phyloP scores from a whole-genome alignment of 78 protist species.

The Dictyostelium citrinum region DNA sequence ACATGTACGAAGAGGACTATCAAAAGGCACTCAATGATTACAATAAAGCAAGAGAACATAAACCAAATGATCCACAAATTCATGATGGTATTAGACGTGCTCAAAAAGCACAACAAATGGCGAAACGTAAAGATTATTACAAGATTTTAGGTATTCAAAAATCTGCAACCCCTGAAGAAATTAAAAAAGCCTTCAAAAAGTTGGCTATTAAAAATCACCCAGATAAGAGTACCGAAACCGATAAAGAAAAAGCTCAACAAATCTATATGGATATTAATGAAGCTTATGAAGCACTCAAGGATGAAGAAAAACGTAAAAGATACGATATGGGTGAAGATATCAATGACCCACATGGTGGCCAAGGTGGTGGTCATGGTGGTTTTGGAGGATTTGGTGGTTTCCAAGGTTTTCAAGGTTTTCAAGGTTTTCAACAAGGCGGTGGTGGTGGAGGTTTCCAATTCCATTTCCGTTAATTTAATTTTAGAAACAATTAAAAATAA shows the following conservation, averaged over 20 bases:
- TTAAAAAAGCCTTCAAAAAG: conserved; percentile 80
- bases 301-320: conserved; percentile 79
- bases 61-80: conserved; percentile 34
- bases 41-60: conserved; percentile 50
- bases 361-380: neutral
- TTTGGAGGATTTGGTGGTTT: conserved; percentile 43
- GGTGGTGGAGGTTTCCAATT: conserved; percentile 11
- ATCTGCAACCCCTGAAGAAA: conserved; percentile 43
- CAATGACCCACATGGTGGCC: conserved; percentile 6
- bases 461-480: conserved; percentile 17
- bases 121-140: conserved; percentile 48
- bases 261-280: conserved; percentile 83
- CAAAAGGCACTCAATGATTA: conserved; percentile 39
- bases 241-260: conserved; percentile 80
- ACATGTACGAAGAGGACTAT: conserved; percentile 51
- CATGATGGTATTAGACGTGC: conserved; percentile 64
- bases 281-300: conserved; percentile 83
- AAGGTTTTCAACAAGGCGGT: conserved; percentile 31
- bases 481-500: neutral
- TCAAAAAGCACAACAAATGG: conserved; percentile 40
- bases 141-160: conserved; percentile 62
- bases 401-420: conserved; percentile 7
- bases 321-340: conserved; percentile 83
- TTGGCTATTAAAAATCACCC: conserved; percentile 80
- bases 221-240: conserved; percentile 53